Base-by-base conservation (phyloP, 441 rosid species). In the Adansonia gregorii region DNA sequence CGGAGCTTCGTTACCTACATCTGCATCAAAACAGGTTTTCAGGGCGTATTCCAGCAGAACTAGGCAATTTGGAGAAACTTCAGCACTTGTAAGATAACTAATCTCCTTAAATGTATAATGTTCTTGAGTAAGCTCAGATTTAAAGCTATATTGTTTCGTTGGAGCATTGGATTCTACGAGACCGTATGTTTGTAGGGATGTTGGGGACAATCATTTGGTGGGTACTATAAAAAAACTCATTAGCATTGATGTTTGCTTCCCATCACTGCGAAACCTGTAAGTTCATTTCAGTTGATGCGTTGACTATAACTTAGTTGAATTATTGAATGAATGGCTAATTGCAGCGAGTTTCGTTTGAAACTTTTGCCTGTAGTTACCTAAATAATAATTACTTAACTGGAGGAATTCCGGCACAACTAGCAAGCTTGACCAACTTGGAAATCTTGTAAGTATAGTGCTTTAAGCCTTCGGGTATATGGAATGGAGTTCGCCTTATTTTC, bases 11-110 rank as follows among this genome's bases (percentile, higher is more conserved):
- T 8, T 93, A 91, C 81, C 91, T 95, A 20, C 90, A 94, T 73
- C 89, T 95, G 76, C 99, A 95, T 76, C 93, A 93, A 82, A 95
- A 95, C 80, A 95, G 98, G 75, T 90, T 95, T 72, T 79, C 85
- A 43, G 99, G 99, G 58, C 85, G 97, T 71, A 89, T 94, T 76
- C 98, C 98, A 67, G 87, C 97, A 3, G 99, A 92, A 75, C 70
- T 95, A 52, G 97, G 99, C 75, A 88, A 85, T 14, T 81, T 95
- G 67, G 93, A 88, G 82, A 89, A 92, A 66, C 97, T 95, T 70
- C 91, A 89, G 73, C 98, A 94, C 81, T 83, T 95, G 98, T 95
- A 92, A 66, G 75, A 78, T 80, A 10, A 17, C 22, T 52, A 6
- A 20, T 74, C 64, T 76, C 63, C 63, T 77, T 70, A 8, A 19